Conservation (phyloP, 257 asterid genomes). For the Leonotis leonurus region DNA sequence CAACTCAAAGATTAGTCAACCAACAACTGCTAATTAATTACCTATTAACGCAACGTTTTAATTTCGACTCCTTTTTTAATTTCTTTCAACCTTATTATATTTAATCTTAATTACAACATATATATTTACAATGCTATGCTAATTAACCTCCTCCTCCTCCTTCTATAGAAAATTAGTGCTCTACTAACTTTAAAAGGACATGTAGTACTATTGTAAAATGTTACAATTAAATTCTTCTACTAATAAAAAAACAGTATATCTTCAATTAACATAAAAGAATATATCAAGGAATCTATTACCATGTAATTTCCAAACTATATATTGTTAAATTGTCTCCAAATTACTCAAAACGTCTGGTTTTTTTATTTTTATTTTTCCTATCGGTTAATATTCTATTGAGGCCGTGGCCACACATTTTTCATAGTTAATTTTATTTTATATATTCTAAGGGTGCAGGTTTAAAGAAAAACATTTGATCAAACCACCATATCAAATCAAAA, state of each 20-base stretch:
- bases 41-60: not conserved
- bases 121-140: too few species aligned
- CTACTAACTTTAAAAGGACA: not conserved
- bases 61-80: not conserved
- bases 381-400: not conserved
- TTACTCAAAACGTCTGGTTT: not conserved
- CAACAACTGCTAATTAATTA: not conserved
- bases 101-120: too few species aligned
- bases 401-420: not conserved
- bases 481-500: conserved; percentile 21
- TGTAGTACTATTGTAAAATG: not conserved
- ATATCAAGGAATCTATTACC: too few species aligned
- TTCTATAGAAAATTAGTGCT: too few species aligned
- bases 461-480: conserved; percentile 16
- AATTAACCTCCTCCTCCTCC: too few species aligned
- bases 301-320: not conserved
- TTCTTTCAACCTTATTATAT: not conserved
- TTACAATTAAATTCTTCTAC: not conserved
- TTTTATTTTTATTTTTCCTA: too few species aligned
- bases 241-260: not conserved
- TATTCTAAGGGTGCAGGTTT: not conserved
- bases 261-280: too few species aligned
- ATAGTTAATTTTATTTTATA: not conserved
- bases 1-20: conserved; percentile 20
- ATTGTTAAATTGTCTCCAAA: not conserved